phyloP scores from a whole-genome alignment of 371 early-diverging fungal species.

The Hamiltosporidium magnivora region DNA sequence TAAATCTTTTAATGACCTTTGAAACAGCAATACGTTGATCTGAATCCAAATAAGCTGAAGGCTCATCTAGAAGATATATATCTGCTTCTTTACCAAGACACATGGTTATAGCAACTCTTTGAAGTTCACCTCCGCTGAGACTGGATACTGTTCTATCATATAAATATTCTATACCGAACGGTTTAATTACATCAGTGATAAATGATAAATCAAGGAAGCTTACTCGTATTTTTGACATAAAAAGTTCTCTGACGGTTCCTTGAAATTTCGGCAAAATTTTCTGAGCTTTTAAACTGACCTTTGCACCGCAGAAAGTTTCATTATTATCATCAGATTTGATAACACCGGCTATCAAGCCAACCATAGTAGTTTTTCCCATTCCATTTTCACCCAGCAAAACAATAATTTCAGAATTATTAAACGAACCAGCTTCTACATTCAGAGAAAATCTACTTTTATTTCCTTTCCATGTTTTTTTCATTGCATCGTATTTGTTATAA shows the following conservation, averaged over 20 bases:
- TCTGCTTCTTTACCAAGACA: conserved; percentile 86
- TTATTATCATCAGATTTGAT: conserved; percentile 60
- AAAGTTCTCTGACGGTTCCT: conserved; percentile 77
- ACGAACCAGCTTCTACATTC: conserved; percentile 68
- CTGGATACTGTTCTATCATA: conserved; percentile 74
- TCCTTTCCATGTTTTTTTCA: conserved; percentile 22
- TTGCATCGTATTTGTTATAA: conserved; percentile 3
- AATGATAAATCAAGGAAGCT: conserved; percentile 84
- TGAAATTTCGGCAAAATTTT: conserved; percentile 88
- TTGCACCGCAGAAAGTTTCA: conserved; percentile 63
- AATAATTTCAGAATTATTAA: conserved; percentile 89
- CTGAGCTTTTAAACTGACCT: conserved; percentile 91
- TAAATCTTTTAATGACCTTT: conserved; percentile 95
- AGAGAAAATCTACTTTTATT: conserved; percentile 68
- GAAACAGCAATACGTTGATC: conserved; percentile 97
- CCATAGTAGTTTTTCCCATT: conserved; percentile 95
- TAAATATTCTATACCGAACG: conserved; percentile 75
- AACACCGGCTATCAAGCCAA: conserved; percentile 78
- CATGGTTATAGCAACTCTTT: conserved; percentile 89
- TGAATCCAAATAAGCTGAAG: conserved; percentile 96
- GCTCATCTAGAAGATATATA: conserved; percentile 96
- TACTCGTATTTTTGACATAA: conserved; percentile 76
- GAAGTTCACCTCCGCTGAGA: conserved; percentile 97
- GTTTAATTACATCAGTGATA: conserved; percentile 90
- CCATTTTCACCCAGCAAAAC: conserved; percentile 99